Base-by-base conservation (phyloP, 2,329 filamentous ascomycete species). In the Xylaria sp. region DNA sequence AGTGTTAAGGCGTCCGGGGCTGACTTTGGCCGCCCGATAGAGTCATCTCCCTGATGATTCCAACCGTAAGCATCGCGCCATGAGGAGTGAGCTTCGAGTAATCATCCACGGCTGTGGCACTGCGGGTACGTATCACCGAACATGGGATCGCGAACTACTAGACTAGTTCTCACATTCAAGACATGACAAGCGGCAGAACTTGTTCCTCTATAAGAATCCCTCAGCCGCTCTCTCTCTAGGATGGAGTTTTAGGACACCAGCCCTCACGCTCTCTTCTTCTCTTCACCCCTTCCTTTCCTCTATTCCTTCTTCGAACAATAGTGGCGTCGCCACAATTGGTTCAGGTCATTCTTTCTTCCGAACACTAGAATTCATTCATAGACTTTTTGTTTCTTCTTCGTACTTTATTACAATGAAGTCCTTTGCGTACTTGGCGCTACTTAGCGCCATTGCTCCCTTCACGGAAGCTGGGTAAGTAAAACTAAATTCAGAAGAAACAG, bases 401-500 rank as follows among this genome's bases (percentile, higher is more conserved):
- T 46, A 44, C 42, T 26, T 60, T 31, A 6, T 66, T 23, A 65
- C 57, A 49, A 72, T 72, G 71, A 71, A 72, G 69, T 69, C 71
- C 4, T 71, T 71, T 49, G 63, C 71, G n/a, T 72, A 72, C 59
- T 38, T 71, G 61, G 71, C 71, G 66, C 69, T 72, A 4, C 46
- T 72, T 36, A 71, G 71, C 69, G 71, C 71, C 17, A 33, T 72
- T 15, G 69, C 71, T 63, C 64, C 66, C 53, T 68, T 66, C 66
- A 56, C 66, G 15, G 59, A 72, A 57, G 71, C 71, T 36, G 65
- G 67, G 67, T 67, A 59, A 48, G 64, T 53, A 10, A 20, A 40
- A 38, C 6, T 33, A 5, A 5, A 0, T 23, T 20, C 3, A 17
- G 6, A 6, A 40, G 31, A 53, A 59, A 33, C 11, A 44, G 42